Percentiles rank a stretch among this genome's conserved stretches.
These are phyloP conservation scores for Penicillium chermesinum DNA, from an alignment of 495 filamentous ascomycete genomes.

Conservation along the genomic window DNA sequence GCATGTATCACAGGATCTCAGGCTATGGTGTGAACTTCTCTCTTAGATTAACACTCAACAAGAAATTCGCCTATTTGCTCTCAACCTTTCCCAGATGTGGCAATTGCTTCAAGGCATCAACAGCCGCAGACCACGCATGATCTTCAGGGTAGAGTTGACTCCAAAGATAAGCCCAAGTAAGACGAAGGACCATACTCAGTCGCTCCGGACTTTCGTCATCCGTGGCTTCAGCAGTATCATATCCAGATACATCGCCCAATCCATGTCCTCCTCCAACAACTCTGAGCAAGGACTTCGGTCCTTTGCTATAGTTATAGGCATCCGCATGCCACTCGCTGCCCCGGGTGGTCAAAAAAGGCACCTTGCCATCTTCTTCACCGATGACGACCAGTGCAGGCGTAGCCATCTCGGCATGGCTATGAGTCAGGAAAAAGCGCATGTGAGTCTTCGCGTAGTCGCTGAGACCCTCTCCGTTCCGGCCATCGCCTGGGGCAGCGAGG, in stretches of 20 bases:
- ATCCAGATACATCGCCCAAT: slow-evolving; percentile 38
- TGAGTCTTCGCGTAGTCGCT: slow-evolving; percentile 16
- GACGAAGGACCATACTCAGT: slow-evolving; percentile 31
- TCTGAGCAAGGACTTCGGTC: slow-evolving; percentile 33
- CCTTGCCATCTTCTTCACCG: slow-evolving; percentile 32
- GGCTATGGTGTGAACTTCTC: not conserved
- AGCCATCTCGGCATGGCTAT: slow-evolving; percentile 34
- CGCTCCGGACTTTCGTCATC: slow-evolving; percentile 36
- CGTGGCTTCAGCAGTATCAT: slow-evolving; percentile 32
- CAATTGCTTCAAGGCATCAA: slow-evolving; percentile 22
- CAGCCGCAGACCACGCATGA: slow-evolving; percentile 27
- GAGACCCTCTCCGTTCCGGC: slow-evolving; percentile 19
- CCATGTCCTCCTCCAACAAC: slow-evolving; percentile 31
- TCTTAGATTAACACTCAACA: too few relatives aligned
- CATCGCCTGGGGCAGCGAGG: slow-evolving; percentile 28
- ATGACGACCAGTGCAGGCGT: slow-evolving; percentile 34
- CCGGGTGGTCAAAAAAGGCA: slow-evolving; percentile 28
- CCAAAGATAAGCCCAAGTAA: slow-evolving; percentile 39
- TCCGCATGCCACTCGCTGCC: slow-evolving; percentile 40
- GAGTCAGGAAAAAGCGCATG: slow-evolving; percentile 27
- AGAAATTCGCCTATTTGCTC: slow-evolving; percentile 19
- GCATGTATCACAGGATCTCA: not conserved
- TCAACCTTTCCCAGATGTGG: slow-evolving; percentile 29
- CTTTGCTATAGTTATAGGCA: slow-evolving; percentile 28
- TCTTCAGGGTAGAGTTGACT: slow-evolving; percentile 35